Conservation (phyloP, 768 basidiomycete species). For the Mycena amicta region DNA sequence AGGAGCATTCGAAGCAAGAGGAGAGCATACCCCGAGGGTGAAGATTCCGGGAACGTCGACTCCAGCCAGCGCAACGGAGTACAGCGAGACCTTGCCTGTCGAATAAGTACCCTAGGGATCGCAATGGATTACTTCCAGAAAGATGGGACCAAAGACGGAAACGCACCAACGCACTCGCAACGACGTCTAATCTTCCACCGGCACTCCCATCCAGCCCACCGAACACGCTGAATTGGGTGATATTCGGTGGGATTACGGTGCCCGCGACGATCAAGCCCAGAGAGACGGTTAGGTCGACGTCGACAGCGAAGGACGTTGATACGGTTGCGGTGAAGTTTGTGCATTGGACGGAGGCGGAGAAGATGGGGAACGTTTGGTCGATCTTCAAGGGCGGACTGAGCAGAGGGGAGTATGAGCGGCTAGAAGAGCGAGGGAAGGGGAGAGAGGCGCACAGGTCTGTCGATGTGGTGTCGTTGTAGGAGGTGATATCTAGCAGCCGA, state of each 20-base stretch:
- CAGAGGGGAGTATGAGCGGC: neutral
- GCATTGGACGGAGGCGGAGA: conserved; percentile 3
- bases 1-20: neutral
- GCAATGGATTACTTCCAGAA: neutral
- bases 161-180: conserved; percentile 15
- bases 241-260: conserved; percentile 31
- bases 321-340: conserved; percentile 8
- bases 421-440: neutral
- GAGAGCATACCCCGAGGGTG: conserved; percentile 28
- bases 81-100: conserved; percentile 27
- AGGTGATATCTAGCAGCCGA: conserved; percentile 2
- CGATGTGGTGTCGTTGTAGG: conserved; percentile 10
- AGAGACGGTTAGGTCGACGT: conserved; percentile 6
- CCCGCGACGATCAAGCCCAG: conserved; percentile 30
- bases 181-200: conserved; percentile 24
- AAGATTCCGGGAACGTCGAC: conserved; percentile 35
- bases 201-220: conserved; percentile 21
- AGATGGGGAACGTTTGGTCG: conserved; percentile 11
- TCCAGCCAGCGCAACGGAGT: conserved; percentile 29
- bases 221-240: conserved; percentile 22
- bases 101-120: conserved; percentile 23
- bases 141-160: neutral
- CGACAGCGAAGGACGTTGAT: conserved; percentile 4
- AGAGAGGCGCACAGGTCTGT: conserved; percentile 1
- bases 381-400: conserved; percentile 10